Base-by-base conservation (phyloP, 495 filamentous ascomycete genomes). In the Pyrenopolyporus hunteri region DNA sequence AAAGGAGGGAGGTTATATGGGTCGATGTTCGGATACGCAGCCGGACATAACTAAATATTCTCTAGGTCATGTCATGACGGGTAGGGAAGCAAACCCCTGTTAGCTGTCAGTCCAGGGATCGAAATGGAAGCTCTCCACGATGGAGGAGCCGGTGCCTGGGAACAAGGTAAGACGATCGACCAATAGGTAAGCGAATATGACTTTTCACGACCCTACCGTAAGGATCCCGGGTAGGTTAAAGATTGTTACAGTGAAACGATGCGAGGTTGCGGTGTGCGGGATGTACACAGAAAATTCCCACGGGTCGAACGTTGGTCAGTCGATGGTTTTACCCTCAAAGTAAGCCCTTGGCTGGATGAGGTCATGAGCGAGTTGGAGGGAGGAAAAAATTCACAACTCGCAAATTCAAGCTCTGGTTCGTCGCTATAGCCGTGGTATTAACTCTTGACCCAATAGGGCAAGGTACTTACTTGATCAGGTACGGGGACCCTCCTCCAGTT, bases 301-400 rank as follows among this genome's bases (percentile, higher is more conserved):
- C 26, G 17, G 17, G 56, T 65, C 55, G 56, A 56, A 59, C 53
- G 62, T 59, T 65, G 6, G 43, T 65, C 62, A 56, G 62, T 65
- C 56, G 62, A 65, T 65, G 44, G 43, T 48, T 49, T 42, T 59
- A 50, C 6, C 54, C 16, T 25, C 19, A 39, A 23, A 47, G 48
- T 44, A 11, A 11, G 16, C 25, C 16, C 23, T 26, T 36, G 28
- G 11, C 50, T 39, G 50, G 39, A 59, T 65, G 62, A 65, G 62
- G 62, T 65, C 62, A 65, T 65, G 35, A 54, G 25, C 23, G 20
- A 22, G 11, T 20, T 42, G 33, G 29, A n/a, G 9, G 17, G 23
- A 23, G 16, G 25, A 57, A 52, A 47, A 49, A 48, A 64, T 17
- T 9, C 13, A 22, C 9, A 33, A 49, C 11, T 36, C 22, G 39